These are phyloP conservation scores for Arctium minus DNA, from an alignment of 129 eudicot species.

Conservation along the genomic window DNA sequence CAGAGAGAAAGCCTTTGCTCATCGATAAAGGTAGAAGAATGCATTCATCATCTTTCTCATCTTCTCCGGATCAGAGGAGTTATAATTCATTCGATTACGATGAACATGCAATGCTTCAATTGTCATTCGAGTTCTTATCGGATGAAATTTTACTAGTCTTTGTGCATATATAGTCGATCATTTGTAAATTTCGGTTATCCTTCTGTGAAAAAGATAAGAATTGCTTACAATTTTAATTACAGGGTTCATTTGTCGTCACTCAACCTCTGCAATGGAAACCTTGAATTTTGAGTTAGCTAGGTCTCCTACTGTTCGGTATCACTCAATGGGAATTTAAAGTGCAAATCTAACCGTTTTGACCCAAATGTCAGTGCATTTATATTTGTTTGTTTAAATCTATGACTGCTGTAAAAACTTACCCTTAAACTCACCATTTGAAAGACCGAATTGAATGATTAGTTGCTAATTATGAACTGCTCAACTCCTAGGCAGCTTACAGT, in stretches of 20 bases:
- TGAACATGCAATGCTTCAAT: background rate
- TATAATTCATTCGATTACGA: background rate
- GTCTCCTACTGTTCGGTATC: background rate
- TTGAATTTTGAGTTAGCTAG: background rate
- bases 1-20: background rate
- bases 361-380: background rate
- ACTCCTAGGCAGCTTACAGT: background rate
- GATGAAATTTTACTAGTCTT: background rate
- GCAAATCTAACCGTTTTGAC: background rate
- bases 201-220: background rate
- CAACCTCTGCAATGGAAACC: background rate
- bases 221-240: background rate
- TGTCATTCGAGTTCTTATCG: background rate
- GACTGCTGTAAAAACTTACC: background rate
- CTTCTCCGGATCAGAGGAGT: background rate
- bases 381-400: background rate
- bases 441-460: background rate
- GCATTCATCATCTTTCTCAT: background rate
- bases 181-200: background rate
- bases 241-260: background rate
- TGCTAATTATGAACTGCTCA: background rate
- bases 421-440: background rate
- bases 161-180: conserved; percentile 2
- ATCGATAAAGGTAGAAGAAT: background rate
- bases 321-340: background rate